These are phyloP conservation scores for Zelopaecilomyces penicillatus DNA, from an alignment of 2,329 filamentous ascomycete species.

Conservation along the genomic window DNA sequence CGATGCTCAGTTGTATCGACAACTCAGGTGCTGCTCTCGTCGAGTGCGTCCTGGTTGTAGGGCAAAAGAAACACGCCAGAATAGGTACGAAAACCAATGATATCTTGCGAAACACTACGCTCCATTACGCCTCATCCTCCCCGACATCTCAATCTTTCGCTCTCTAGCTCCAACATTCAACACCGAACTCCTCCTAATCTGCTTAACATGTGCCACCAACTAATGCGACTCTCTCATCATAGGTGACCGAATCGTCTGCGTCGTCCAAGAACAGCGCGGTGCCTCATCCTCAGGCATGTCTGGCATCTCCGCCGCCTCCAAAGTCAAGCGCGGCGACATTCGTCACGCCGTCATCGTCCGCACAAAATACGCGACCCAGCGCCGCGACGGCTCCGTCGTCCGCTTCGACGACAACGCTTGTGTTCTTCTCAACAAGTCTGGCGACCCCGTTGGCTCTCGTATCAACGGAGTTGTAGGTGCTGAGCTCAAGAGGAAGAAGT, in stretches of 20 bases:
- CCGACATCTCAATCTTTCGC: neutral
- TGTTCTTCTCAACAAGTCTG: constrained; percentile 92
- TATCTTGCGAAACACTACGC: neutral
- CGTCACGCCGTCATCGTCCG: constrained; percentile 92
- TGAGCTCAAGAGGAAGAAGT: constrained; percentile 85
- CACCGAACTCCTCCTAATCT: neutral
- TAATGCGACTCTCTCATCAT: constrained; percentile 7
- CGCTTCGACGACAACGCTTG: constrained; percentile 98
- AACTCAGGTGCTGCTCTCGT: constrained; percentile 96
- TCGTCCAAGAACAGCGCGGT: constrained; percentile 93
- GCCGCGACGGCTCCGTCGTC: constrained; percentile 81
- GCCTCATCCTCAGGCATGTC: constrained; percentile 63
- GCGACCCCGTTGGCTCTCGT: constrained; percentile 87
- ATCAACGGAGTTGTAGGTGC: constrained; percentile 86
- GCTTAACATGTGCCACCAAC: neutral
- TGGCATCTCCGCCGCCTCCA: constrained; percentile 67
- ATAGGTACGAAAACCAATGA: constrained; percentile 56
- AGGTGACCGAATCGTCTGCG: constrained; percentile 96
- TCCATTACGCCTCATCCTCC: neutral
- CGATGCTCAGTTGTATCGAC: constrained; percentile 99
- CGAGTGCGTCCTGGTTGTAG: constrained; percentile 89
- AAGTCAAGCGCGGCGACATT: constrained; percentile 93
- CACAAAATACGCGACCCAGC: constrained; percentile 77
- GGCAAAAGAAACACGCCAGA: constrained; percentile 78
- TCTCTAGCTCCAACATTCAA: too few species aligned